phyloP scores from a whole-genome alignment of 1,139 yeast genomes.

The Kluyveromyces sp. region DNA sequence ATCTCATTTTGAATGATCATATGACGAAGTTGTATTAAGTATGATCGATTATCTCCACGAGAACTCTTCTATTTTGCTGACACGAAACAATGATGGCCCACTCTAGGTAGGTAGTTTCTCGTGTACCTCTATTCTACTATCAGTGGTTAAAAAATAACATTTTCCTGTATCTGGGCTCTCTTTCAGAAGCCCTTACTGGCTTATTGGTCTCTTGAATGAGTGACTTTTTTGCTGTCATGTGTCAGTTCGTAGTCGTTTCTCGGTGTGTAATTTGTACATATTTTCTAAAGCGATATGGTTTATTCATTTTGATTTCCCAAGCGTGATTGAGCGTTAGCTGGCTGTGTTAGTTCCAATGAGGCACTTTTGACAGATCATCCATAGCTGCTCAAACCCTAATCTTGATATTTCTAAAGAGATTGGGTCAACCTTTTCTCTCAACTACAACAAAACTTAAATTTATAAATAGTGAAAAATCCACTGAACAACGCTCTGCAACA shows the following conservation, averaged over 20 bases:
- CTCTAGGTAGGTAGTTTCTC: constrained; percentile 34
- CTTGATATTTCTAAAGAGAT: no score
- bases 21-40: not conserved
- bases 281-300: constrained; percentile 2
- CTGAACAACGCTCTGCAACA: no score
- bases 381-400: no score
- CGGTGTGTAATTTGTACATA: constrained; percentile 7
- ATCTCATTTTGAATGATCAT: not conserved
- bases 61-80: not conserved
- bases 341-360: no score
- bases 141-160: constrained; percentile 29
- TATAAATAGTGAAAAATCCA: no score
- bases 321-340: no score
- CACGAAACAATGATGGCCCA: constrained; percentile 20
- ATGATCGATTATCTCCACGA: not conserved
- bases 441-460: no score
- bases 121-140: constrained; percentile 35
- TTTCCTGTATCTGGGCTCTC: constrained; percentile 1
- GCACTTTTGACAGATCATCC: no score
- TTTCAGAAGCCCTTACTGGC: not conserved
- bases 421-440: no score
- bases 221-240: constrained; percentile 9
- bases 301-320: not conserved
- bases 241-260: not conserved
- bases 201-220: constrained; percentile 12